Evolutionary conservation across 139 green algal species (phyloP), one percentile per base, ranked within the genome.

Genomic region (Auxenochlorella pyrenoidosa): DNA sequence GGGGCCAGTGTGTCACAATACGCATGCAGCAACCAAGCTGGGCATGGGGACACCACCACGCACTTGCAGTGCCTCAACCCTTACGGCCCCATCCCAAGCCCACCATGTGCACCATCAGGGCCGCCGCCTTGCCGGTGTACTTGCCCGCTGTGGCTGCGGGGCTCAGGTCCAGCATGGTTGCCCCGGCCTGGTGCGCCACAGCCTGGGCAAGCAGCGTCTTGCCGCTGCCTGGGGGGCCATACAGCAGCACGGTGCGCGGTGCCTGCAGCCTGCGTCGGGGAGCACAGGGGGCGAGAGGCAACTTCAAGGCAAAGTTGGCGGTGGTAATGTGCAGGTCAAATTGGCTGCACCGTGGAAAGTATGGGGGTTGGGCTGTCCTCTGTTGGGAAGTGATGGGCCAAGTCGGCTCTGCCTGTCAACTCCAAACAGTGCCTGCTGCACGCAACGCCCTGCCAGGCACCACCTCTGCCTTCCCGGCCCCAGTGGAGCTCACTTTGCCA

Each of bases 101-200:
- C 58, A 97, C 95, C 92, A 97, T 98, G 91, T 99, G 95, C 2
- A 98, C 88, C 92, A 98, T 95, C 87, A 97, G 92, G n/a, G 91
- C 91, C 5, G 92, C 93, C 26, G 91, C 92, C 91, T 98, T 98
- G 86, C 95, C 94, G 1, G 94, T 91, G 86, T 97, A 98, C 90
- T 96, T 95, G 78, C 94, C 94, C 72, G 97, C 95, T 2, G 91
- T 97, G 89, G 94, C 94, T 76, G 90, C 89, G 0, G 97, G 96
- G 32, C 87, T 95, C 32, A 99, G 85, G 93, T 99, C 93, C 54
- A 98, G 96, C 51, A 98, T 91, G 87, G 93, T 95, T 63, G 95
- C 92, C 34, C 95, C 96, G 18, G 86, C 85, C 51, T 93, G 77
- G 79, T 96, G 93, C 5, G 93, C 93, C 30, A 92, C 75, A 2